Evolutionary conservation across 1,139 yeast species (phyloP).

Genomic region (Tardiomyces depauwii): DNA sequence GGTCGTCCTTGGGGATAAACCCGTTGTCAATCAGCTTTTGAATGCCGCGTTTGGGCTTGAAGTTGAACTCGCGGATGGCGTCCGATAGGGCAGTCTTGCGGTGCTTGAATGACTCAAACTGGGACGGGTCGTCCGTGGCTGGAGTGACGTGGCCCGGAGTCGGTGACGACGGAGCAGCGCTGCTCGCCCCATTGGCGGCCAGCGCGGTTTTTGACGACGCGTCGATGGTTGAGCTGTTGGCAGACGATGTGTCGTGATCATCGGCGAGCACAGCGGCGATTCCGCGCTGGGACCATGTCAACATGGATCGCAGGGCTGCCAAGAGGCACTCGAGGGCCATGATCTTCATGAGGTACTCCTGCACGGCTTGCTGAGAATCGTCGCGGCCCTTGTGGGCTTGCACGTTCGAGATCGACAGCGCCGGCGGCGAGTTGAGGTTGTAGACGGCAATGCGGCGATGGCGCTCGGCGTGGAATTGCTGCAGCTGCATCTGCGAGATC

Average conservation of each 20-base stretch:
- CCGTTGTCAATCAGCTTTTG: constrained; percentile 47
- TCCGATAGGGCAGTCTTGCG: constrained; percentile 73
- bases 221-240: neutral
- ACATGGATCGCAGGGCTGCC: constrained; percentile 67
- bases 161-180: constrained; percentile 1
- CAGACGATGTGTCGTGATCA: neutral
- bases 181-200: constrained; percentile 1
- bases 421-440: constrained; percentile 61
- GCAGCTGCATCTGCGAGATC: constrained; percentile 56
- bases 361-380: constrained; percentile 5
- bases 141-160: constrained; percentile 2
- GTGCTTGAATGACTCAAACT: constrained; percentile 76
- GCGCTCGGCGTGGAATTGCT: constrained; percentile 48
- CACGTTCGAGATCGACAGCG: constrained; percentile 55
- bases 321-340: constrained; percentile 72
- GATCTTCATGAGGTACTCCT: constrained; percentile 74
- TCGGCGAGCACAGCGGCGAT: neutral
- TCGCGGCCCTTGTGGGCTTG: constrained; percentile 29
- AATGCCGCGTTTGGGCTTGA: constrained; percentile 75
- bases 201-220: neutral
- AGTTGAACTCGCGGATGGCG: constrained; percentile 71
- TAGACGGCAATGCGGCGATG: constrained; percentile 59
- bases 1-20: constrained; percentile 50
- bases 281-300: constrained; percentile 84
- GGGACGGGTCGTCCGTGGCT: constrained; percentile 59